These are phyloP conservation scores for Phoma sp. DNA, from an alignment of 2,329 filamentous ascomycete species.

Conservation along the genomic window DNA sequence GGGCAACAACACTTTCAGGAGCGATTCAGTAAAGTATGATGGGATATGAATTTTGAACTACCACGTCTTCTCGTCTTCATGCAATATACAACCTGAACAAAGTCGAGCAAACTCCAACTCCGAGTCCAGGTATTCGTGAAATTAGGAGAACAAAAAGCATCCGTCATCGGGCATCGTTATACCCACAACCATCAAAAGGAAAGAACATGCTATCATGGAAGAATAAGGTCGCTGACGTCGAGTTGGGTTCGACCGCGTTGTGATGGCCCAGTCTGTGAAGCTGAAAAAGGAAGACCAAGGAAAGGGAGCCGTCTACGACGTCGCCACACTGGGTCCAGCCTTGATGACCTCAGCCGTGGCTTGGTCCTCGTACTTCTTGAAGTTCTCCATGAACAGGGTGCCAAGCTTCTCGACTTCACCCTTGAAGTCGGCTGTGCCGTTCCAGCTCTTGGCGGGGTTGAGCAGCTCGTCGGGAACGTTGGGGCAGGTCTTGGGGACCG, in stretches of 20 bases:
- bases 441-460: conserved; percentile 95
- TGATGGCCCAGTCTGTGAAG: conserved; percentile 7
- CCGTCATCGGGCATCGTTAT: conserved; percentile 19
- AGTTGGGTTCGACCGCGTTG: conserved; percentile 17
- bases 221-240: conserved; percentile 22
- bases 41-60: neutral
- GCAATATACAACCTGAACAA: conserved; percentile 4
- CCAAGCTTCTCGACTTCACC: conserved; percentile 90
- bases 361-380: conserved; percentile 82
- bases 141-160: conserved; percentile 7
- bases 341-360: conserved; percentile 37
- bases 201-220: conserved; percentile 4
- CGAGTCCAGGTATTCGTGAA: conserved; percentile 15
- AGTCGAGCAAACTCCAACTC: conserved; percentile 3
- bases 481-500: conserved; percentile 90
- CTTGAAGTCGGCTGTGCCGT: conserved; percentile 80
- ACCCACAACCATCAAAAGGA: conserved; percentile 22
- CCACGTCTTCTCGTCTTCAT: neutral
- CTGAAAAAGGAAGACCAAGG: neutral
- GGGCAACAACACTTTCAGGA: neutral
- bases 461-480: conserved; percentile 90
- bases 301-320: no score
- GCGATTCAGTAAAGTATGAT: neutral
- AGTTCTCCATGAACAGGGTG: conserved; percentile 92
- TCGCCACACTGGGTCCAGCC: conserved; percentile 56